phyloP scores from a whole-genome alignment of 306 rosid species.

The Dryas drummondii region DNA sequence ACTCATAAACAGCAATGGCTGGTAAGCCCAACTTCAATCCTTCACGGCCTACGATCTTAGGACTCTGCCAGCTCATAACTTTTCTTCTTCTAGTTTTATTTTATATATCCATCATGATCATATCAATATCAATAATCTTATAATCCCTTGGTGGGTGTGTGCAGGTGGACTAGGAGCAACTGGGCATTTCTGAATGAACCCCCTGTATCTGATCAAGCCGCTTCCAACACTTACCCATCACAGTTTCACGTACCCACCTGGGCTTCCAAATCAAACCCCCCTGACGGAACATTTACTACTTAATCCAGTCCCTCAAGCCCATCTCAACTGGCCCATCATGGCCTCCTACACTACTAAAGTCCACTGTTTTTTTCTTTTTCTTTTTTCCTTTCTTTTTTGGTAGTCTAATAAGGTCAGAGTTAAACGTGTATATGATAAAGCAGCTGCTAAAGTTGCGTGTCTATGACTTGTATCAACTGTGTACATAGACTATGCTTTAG shows the following conservation, averaged over 20 bases:
- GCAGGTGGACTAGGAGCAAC: conserved; percentile 86
- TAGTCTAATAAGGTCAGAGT: no score
- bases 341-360: neutral
- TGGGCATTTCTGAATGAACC: conserved; percentile 94
- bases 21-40: conserved; percentile 34
- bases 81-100: no score
- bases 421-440: no score
- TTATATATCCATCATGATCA: no score
- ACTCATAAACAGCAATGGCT: conserved; percentile 46
- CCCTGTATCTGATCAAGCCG: conserved; percentile 52
- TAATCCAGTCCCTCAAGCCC: neutral
- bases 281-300: conserved; percentile 33
- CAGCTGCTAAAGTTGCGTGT: neutral
- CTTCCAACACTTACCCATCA: conserved; percentile 47
- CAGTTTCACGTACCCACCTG: conserved; percentile 57
- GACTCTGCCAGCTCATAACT: no score
- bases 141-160: neutral
- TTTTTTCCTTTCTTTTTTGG: neutral
- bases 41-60: no score
- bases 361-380: neutral
- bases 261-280: conserved; percentile 28
- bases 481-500: neutral
- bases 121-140: no score
- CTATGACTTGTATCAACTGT: neutral
- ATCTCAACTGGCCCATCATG: neutral